Percentiles rank a stretch among this genome's conserved stretches.
These are phyloP conservation scores for Wickerhamomyces hampshirensis DNA, from an alignment of 805 yeast species.

Conservation along the genomic window DNA sequence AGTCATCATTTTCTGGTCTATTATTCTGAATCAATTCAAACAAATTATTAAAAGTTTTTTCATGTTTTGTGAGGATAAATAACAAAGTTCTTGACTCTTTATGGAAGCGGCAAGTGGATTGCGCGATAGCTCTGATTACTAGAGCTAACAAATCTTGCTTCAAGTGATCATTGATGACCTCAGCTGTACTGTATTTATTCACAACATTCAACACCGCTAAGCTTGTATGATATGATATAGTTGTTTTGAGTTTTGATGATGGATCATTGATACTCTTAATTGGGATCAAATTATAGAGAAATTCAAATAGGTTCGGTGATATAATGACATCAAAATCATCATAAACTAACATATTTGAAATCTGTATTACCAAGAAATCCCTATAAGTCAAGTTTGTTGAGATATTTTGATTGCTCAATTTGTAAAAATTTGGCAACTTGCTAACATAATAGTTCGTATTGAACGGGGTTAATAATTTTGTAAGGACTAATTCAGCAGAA, in stretches of 20 bases:
- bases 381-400: conserved; percentile 44
- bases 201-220: conserved; percentile 37
- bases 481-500: conserved; percentile 33
- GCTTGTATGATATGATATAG: conserved; percentile 49
- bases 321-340: conserved; percentile 31
- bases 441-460: conserved; percentile 37
- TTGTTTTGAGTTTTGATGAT: conserved; percentile 26
- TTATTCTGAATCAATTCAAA: conserved; percentile 5
- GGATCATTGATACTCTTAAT: conserved; percentile 28
- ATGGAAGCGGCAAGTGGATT: conserved; percentile 46
- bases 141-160: conserved; percentile 57
- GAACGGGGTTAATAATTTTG: conserved; percentile 42
- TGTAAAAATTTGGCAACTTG: conserved; percentile 49
- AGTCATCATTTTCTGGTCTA: conserved; percentile 4
- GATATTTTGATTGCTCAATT: conserved; percentile 34
- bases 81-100: conserved; percentile 49
- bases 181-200: conserved; percentile 25
- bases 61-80: conserved; percentile 40
- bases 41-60: conserved; percentile 21
- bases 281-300: conserved; percentile 57
- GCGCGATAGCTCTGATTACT: conserved; percentile 50
- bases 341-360: conserved; percentile 37
- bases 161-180: conserved; percentile 26
- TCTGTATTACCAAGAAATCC: conserved; percentile 56
- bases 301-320: conserved; percentile 50